Percentiles rank a stretch among this genome's conserved stretches.
Evolutionary conservation across 2,329 filamentous ascomycete genomes (phyloP).

Genomic region (Colletotrichum eremochloae): DNA sequence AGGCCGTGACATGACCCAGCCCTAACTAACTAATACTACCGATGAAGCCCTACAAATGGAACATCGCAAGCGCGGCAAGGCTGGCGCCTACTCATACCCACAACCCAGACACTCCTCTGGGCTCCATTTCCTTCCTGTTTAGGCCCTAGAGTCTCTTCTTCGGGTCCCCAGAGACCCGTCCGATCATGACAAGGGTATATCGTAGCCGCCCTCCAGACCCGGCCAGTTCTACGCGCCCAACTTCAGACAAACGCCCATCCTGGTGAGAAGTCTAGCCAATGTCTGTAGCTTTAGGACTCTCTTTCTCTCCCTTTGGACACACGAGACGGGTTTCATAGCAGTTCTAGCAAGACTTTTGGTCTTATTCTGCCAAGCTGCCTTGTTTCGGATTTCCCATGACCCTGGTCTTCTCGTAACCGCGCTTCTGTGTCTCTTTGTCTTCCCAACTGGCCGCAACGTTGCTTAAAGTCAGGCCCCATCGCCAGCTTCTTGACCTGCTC

Average conservation of each 20-base stretch:
- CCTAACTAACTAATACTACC: conserved; percentile 1
- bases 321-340: conserved; percentile 65
- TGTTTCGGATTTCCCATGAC: conserved; percentile 44
- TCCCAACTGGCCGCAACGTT: conserved; percentile 22
- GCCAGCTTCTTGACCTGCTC: conserved; percentile 40
- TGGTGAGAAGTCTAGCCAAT: conserved; percentile 62
- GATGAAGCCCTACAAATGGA: conserved; percentile 20
- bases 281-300: conserved; percentile 56
- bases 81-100: conserved; percentile 53
- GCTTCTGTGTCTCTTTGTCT: conserved; percentile 46
- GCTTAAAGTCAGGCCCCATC: conserved; percentile 43
- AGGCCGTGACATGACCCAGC: conserved; percentile 35
- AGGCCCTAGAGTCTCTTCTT: conserved; percentile 28
- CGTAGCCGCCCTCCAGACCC: conserved; percentile 45
- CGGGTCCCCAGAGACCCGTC: conserved; percentile 36
- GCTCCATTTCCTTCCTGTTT: conserved; percentile 39
- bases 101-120: conserved; percentile 49
- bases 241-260: conserved; percentile 63
- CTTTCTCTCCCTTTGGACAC: conserved; percentile 62
- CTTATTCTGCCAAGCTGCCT: conserved; percentile 45
- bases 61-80: conserved; percentile 43
- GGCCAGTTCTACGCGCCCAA: conserved; percentile 59
- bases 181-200: conserved; percentile 36
- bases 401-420: conserved; percentile 43
- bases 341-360: conserved; percentile 46